Evolutionary conservation across 2,329 filamentous ascomycete species (phyloP), one percentile per base, ranked within the genome.

Genomic region (Trichoderma sp.): DNA sequence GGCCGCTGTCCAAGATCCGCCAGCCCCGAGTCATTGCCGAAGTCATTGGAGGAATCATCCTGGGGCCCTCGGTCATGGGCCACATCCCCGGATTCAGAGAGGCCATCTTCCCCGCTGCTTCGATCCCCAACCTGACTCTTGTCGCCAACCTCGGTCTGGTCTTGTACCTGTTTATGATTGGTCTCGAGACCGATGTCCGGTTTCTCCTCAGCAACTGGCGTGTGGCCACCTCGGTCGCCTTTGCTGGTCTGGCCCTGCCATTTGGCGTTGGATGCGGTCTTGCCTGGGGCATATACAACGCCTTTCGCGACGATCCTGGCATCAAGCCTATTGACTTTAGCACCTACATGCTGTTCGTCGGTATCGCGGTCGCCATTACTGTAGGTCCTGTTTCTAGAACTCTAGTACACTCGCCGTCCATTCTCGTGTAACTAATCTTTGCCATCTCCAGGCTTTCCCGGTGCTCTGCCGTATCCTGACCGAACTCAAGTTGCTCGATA

Each of bases 381-480:
- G 73, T 74, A 57, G 15, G 71, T 61, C n/a, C 30, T 7, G 9
- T 17, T n/a, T 9, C 17, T 44, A 41, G 21, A 4, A 5, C 7
- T 28, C 30, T 7, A 6, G 9, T 44, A 17, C 93, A 93, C 0
- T 7, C 17, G 7, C 41, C 93, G 97, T 0, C 85, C 97, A 12
- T 97, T 97, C 93, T 73, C 90, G 26, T 34, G 26, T 34, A 34
- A 3, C 94, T 75, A 97, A 98, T 69, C 80, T 97, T 4, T 68
- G 93, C 91, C 0, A 24, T 50, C 7, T n/a, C 5, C 7, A 73
- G 67, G 92, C 87, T 9, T 89, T 98, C 71, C 94, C 94, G 0
- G 94, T 98, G 0, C 85, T 98, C 14, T 97, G 94, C 73, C 91
- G 94, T 75, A 98, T 98, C 69, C 80, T 98, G 69, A 94, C 92